Evolutionary conservation across 2,329 filamentous ascomycete species (phyloP), one percentile per base, ranked within the genome.

Genomic region (Calonectria pteridis): DNA sequence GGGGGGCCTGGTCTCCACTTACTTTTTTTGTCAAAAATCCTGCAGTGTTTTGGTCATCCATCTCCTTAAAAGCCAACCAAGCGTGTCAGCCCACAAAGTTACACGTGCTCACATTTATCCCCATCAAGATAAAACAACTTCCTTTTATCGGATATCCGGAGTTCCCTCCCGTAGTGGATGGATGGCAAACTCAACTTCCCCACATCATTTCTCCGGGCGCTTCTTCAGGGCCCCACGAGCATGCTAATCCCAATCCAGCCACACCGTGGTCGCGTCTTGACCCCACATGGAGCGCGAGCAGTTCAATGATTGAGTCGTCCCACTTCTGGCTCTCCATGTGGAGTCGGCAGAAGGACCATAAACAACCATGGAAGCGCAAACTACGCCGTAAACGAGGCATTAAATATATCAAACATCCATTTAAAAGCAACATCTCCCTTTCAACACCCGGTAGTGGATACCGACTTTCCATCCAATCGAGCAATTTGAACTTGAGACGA

Each of bases 381-480:
- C 55, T 29, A 62, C 55, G 55, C 55, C 55, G 55, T 62, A 62
- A 62, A 62, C 55, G 55, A 62, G 55, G 55, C 55, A 62, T 62
- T 62, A 62, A 62, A 62, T 40, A 62, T 62, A 28, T 26, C 33
- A 23, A 58, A 33, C 20, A 20, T 58, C 31, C 31, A 58, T 35
- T 58, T 3, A 28, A 18, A 40, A 46, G 7, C 55, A 6, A 26
- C 55, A 11, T n/a, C 6, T 62, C 55, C 26, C 55, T 28, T 37
- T 37, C 16, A 20, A 26, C 18, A 18, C 23, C 5, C 20, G 13
- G 13, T 40, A 10, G 10, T 35, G 31, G 31, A 13, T 35, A n/a
- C 11, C 53, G n/a, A 23, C 1, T 26, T 58, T 46, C 7, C n/a
- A 46, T 46, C 43, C n/a, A 46, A 46, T 23, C 13, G 43, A 46